Percentiles rank a stretch among this genome's conserved stretches.
Evolutionary conservation across 768 basidiomycete species (phyloP).

Genomic region (Hypholoma fasciculare): DNA sequence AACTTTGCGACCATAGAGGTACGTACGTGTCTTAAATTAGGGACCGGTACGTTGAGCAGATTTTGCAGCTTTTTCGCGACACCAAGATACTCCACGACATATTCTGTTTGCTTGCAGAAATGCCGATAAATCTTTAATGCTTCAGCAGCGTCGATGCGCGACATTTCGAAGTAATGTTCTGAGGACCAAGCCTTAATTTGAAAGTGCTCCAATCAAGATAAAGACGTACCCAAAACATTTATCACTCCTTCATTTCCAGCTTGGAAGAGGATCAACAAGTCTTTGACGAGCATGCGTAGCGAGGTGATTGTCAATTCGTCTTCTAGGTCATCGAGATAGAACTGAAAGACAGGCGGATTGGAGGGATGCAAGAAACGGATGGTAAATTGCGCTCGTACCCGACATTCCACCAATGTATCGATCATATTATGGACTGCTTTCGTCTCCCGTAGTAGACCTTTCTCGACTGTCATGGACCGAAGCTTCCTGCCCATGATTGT

Average conservation of each 20-base stretch:
- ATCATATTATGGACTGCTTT: conserved; percentile 89
- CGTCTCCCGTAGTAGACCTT: conserved; percentile 91
- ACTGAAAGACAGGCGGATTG: conserved; percentile 45
- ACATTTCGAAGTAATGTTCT: conserved; percentile 99
- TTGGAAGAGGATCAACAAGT: conserved; percentile 92
- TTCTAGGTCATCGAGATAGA: conserved; percentile 91
- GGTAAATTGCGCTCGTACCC: conserved; percentile 48
- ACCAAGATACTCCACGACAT: conserved; percentile 88
- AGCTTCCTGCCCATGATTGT: conserved; percentile 83
- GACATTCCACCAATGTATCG: conserved; percentile 83
- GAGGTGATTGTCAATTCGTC: conserved; percentile 90
- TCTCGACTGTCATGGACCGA: conserved; percentile 91
- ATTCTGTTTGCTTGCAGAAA: conserved; percentile 93
- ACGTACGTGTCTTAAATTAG: conserved; percentile 87
- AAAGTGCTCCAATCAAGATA: not conserved
- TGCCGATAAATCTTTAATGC: conserved; percentile 88
- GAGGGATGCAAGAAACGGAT: conserved; percentile 1
- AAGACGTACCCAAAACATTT: conserved; percentile 66
- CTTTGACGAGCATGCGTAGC: conserved; percentile 92
- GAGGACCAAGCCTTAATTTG: conserved; percentile 25
- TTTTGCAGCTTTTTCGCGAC: conserved; percentile 94
- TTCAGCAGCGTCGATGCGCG: conserved; percentile 83
- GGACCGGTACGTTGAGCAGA: conserved; percentile 89
- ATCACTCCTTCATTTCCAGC: conserved; percentile 95
- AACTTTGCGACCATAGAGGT: not conserved